Evolutionary conservation across 2,329 filamentous ascomycete species (phyloP), one percentile per base, ranked within the genome.

Genomic region (Claviceps pazoutovae): DNA sequence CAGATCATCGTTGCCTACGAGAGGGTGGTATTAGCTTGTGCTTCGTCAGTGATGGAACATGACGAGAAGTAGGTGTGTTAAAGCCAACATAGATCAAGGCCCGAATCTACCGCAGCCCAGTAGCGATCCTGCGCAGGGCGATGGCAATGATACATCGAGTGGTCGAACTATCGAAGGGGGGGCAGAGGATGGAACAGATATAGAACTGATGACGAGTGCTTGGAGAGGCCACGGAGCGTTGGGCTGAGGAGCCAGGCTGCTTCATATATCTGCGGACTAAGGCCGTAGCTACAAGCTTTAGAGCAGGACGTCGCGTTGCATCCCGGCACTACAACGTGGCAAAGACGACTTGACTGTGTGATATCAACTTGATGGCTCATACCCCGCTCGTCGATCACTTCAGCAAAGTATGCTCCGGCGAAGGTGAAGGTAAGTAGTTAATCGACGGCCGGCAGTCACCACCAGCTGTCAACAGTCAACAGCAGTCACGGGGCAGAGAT

Each of bases 1-100:
- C 57, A 83, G 64, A 58, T 83, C 80, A 60, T 83, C 80, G 56
- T 77, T 82, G 50, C 68, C 79, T 83, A 54, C 30, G n/a, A 46
- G 46, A 26, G 38, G n/a, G 41, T 46, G 5, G 23, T 54, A 67
- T 74, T 59, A 72, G 70, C 49, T 41, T 34, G 6, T 26, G 11
- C 23, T 4, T 2, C 30, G 30, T 9, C 30, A 34, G 30, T 34
- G 30, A 34, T 47, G 11, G 17, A 4, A 38, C 16, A 23, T 7
- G 23, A 23, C 2, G n/a, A 8, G n/a, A 30, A 16, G 21, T 30
- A 14, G 30, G 51, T 37, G 36, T 17, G 34, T 17, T 17, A 17
- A 34, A 42, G 37, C 37, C 47, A 26, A 46, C 30, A 47, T 41
- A 52, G 41, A 16, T 50, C 47, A 36, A 56, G 57, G 50, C 34